phyloP scores from a whole-genome alignment of 768 basidiomycete genomes.

The Rhodotorula diobovata region DNA sequence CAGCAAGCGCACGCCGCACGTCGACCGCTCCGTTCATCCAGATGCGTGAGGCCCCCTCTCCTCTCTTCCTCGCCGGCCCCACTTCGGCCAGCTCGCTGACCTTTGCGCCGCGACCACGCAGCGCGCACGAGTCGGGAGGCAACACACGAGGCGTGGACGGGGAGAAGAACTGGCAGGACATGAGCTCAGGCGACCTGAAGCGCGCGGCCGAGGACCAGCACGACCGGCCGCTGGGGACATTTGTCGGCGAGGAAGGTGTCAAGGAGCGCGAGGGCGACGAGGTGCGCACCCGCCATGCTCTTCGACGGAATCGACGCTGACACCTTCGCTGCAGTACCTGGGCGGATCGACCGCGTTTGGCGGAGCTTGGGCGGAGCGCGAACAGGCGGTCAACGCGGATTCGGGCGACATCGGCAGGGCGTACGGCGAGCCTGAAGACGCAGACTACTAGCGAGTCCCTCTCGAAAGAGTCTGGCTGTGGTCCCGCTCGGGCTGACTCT shows the following conservation, averaged over 20 bases:
- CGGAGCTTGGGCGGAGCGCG: not conserved
- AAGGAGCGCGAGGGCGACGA: slow-evolving; percentile 23
- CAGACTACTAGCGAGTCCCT: slow-evolving; percentile 18
- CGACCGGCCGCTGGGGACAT: slow-evolving; percentile 18
- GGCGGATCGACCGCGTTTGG: slow-evolving; percentile 6
- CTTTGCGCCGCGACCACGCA: not conserved
- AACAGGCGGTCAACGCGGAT: not conserved
- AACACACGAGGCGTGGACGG: slow-evolving; percentile 19
- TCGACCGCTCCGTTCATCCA: not conserved
- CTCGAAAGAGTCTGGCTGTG: not conserved
- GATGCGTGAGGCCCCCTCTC: not conserved
- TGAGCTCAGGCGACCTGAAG: slow-evolving; percentile 12
- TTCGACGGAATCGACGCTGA: not conserved
- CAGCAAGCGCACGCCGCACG: not conserved
- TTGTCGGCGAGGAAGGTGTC: slow-evolving; percentile 16
- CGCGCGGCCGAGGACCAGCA: slow-evolving; percentile 19
- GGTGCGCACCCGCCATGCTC: not conserved
- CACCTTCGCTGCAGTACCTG: slow-evolving; percentile 7
- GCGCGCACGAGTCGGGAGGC: slow-evolving; percentile 9
- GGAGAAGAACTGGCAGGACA: slow-evolving; percentile 22
- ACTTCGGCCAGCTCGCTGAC: not conserved
- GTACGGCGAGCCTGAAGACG: not conserved
- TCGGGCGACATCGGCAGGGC: not conserved
- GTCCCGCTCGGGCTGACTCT: too few species aligned
- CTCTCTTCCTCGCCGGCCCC: not conserved